phyloP scores from a whole-genome alignment of 352 stramenopile genomes.

The Phytopythium delawarense region DNA sequence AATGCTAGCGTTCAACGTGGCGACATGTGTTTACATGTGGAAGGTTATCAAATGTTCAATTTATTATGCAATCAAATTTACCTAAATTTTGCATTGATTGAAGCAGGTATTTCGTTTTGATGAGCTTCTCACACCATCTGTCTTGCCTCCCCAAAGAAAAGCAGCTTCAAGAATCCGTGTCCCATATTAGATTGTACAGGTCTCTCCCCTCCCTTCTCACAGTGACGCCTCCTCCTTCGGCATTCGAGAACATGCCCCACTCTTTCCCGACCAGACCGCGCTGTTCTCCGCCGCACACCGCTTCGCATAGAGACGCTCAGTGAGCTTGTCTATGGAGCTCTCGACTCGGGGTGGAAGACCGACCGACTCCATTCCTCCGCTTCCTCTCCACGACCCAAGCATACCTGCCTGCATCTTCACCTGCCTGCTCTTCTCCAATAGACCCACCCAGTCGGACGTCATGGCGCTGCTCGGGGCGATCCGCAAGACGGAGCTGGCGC shows the following conservation, averaged over 20 bases:
- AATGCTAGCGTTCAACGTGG: not conserved
- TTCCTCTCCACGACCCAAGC: not conserved
- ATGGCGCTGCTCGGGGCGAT: conserved; percentile 4
- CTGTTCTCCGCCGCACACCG: not conserved
- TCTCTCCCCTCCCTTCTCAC: not conserved
- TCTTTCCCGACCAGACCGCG: conserved; percentile 1
- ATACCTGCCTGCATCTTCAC: too few relatives aligned
- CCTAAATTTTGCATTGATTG: not conserved
- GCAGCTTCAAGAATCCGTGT: conserved; percentile 4
- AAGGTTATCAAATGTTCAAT: not conserved
- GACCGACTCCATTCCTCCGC: not conserved
- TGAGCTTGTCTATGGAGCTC: conserved; percentile 1
- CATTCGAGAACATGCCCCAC: conserved; percentile 1
- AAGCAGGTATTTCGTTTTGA: not conserved
- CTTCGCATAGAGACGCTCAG: conserved; percentile 1
- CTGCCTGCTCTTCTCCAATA: too few relatives aligned
- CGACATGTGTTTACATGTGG: not conserved
- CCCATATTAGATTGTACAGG: not conserved
- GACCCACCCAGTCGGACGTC: too few relatives aligned
- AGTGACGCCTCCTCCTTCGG: not conserved
- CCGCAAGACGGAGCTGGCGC: conserved; percentile 2
- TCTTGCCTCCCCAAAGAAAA: not conserved
- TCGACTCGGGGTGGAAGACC: not conserved
- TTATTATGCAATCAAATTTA: not conserved
- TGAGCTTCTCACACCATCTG: not conserved